phyloP scores from a whole-genome alignment of 169 alveolate genomes.

The Eimeria sp. region DNA sequence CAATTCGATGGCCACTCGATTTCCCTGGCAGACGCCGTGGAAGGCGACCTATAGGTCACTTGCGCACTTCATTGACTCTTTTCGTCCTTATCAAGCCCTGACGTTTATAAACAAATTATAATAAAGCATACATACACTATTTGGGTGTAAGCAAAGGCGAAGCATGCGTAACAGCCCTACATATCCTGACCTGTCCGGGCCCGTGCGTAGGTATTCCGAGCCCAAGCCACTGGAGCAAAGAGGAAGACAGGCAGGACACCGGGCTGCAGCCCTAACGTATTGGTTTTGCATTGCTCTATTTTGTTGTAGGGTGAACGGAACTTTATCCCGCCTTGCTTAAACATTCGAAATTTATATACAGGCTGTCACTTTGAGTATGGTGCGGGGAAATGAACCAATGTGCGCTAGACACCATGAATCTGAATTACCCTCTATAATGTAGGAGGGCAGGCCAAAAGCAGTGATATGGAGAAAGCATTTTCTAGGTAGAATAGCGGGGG shows the following conservation, averaged over 20 bases:
- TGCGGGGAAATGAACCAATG: neutral
- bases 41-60: neutral
- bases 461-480: neutral
- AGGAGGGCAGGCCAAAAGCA: neutral
- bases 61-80: neutral
- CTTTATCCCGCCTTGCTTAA: neutral
- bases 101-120: neutral
- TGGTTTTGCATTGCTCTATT: neutral
- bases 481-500: neutral
- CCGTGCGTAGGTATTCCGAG: neutral
- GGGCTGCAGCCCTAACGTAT: neutral
- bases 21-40: neutral
- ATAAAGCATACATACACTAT: too few species aligned
- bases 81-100: neutral
- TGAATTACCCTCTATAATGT: neutral
- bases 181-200: neutral
- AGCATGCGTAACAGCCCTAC: neutral
- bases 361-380: neutral
- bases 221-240: conserved; percentile 7
- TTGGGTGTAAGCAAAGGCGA: neutral
- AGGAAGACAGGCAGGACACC: neutral
- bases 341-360: neutral
- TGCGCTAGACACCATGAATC: neutral
- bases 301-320: neutral
- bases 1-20: neutral